Evolutionary conservation across 495 filamentous ascomycete genomes (phyloP).

Genomic region (Lasiosphaeriaceae sp.): DNA sequence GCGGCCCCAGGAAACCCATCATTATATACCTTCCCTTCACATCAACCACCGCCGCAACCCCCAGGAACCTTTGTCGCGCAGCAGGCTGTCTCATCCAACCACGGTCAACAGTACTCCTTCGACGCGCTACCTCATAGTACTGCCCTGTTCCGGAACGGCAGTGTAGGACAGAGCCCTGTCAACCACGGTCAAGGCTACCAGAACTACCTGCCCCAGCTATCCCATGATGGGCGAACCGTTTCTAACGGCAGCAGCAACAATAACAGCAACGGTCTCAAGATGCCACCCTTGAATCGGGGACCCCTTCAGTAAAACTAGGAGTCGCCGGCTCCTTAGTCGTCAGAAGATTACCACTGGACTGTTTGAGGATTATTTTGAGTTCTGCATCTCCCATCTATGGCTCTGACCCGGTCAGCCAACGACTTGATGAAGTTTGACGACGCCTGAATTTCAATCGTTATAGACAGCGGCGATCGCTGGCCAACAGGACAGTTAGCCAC

Average conservation of each 20-base stretch:
- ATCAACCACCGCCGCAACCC: conserved; percentile 14
- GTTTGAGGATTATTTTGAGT: too few relatives aligned
- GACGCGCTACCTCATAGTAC: neutral
- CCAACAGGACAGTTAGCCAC: too few relatives aligned
- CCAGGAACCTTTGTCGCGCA: conserved; percentile 7
- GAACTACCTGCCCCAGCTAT: neutral
- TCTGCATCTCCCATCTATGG: too few relatives aligned
- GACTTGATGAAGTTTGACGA: too few relatives aligned
- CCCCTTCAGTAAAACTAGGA: neutral
- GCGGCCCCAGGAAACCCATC: conserved; percentile 23
- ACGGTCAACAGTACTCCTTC: conserved; percentile 1
- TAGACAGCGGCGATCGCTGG: too few relatives aligned
- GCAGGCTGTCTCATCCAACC: neutral
- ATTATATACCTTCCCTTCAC: conserved; percentile 27
- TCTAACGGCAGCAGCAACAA: neutral
- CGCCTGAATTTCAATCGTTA: too few relatives aligned
- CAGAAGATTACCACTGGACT: too few relatives aligned
- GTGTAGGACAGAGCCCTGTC: neutral
- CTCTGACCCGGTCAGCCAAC: too few relatives aligned
- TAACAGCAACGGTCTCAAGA: neutral
- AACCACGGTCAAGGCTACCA: neutral
- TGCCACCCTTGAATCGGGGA: neutral
- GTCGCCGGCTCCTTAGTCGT: neutral
- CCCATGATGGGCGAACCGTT: neutral
- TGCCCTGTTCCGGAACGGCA: neutral